These are phyloP conservation scores for Alopecurus myosuroides DNA, from an alignment of 176 grass and related monocot genomes.

Conservation along the genomic window DNA sequence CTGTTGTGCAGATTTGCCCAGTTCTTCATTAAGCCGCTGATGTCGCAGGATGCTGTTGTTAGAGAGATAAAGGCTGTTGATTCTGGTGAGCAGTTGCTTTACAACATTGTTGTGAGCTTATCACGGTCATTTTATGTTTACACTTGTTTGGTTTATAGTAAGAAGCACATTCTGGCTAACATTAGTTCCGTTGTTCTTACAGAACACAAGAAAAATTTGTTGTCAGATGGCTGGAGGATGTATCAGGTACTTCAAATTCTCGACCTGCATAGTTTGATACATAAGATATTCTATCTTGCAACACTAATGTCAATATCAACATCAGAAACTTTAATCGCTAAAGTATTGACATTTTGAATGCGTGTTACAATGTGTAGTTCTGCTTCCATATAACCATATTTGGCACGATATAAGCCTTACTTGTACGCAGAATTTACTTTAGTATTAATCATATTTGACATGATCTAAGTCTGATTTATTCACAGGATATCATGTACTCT, in stretches of 20 bases:
- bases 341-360: neutral
- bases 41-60: slow-evolving; percentile 89
- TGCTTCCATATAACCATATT: neutral
- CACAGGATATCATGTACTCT: neutral
- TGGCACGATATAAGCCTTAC: neutral
- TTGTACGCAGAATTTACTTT: neutral
- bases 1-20: slow-evolving; percentile 75
- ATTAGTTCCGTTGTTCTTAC: slow-evolving; percentile 1
- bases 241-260: slow-evolving; percentile 56
- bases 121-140: neutral
- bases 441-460: neutral
- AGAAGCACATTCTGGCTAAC: slow-evolving; percentile 1
- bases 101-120: neutral
- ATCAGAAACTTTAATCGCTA: neutral
- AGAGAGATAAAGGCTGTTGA: slow-evolving; percentile 99
- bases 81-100: slow-evolving; percentile 61
- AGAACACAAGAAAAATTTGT: slow-evolving; percentile 96
- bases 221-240: slow-evolving; percentile 70
- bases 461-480: neutral
- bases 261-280: neutral
- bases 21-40: slow-evolving; percentile 91
- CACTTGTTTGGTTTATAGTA: neutral
- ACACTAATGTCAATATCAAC: neutral
- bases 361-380: neutral
- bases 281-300: neutral